These are phyloP conservation scores for Gossypium stocksii DNA, from an alignment of 345 rosid genomes.

Conservation along the genomic window DNA sequence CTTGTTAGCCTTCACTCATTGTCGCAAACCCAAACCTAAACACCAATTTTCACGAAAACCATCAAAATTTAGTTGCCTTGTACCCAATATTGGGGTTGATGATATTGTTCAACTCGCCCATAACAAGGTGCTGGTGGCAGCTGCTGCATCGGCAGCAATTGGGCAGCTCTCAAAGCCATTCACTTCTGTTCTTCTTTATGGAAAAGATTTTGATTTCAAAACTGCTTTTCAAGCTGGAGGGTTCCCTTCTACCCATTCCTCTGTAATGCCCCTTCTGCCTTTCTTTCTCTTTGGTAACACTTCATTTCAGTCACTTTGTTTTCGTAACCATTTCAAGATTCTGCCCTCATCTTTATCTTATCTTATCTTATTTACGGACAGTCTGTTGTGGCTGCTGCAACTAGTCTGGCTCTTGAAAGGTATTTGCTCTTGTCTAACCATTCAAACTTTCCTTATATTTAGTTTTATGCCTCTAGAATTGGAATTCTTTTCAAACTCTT, in stretches of 20 bases:
- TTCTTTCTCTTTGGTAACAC: not conserved
- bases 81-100: conserved; percentile 37
- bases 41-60: conserved; percentile 22
- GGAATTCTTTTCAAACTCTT: not conserved
- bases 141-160: conserved; percentile 62
- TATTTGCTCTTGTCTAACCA: conserved; percentile 5
- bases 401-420: conserved; percentile 87
- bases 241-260: conserved; percentile 92
- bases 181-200: conserved; percentile 53
- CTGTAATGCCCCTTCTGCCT: conserved; percentile 31
- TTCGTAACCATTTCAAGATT: not conserved
- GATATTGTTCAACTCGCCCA: conserved; percentile 58
- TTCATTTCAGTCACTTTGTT: not conserved
- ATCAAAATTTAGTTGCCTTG: conserved; percentile 28
- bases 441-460: not conserved
- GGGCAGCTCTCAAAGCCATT: conserved; percentile 88
- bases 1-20: not conserved
- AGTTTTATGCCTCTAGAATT: not conserved
- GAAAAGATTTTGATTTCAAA: conserved; percentile 55
- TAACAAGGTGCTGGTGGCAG: conserved; percentile 83
- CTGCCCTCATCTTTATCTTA: not conserved
- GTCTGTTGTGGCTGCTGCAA: conserved; percentile 87
- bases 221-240: conserved; percentile 71
- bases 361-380: conserved; percentile 12
- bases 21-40: not conserved